Base-by-base conservation (phyloP, 2,329 filamentous ascomycete species). In the Cephalotrichum gorgonifer region DNA sequence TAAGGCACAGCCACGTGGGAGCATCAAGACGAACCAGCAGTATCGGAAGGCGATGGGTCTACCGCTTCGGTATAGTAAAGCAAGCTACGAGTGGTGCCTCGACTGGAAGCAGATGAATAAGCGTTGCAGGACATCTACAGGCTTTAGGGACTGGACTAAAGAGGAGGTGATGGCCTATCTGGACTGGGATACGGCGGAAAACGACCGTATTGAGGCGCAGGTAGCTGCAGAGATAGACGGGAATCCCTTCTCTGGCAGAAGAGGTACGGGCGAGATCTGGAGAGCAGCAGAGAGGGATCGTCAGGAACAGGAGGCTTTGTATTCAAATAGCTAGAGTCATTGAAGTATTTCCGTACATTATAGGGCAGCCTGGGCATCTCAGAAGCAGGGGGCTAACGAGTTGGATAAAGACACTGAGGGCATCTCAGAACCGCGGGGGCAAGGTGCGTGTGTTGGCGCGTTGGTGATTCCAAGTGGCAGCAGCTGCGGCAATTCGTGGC, bases 151-250 rank as follows among this genome's bases (percentile, higher is more conserved):
- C 4, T 58, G 50, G 52, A 55, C 46, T 4, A 55, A 52, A 52
- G 54, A 57, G 43, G 54, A 59, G 44, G 56, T 58, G 51, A 57
- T 55, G 50, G 52, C 54, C 25, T 58, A 57, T 50, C 35, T 57
- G 23, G 56, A 58, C 45, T 58, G 53, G 54, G 49, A 51, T 15
- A 55, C 48, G 45, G 50, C 51, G 17, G 54, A 59, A 49, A 47
- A 57, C 31, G 50, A 55, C n/a, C 53, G 54, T 11, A 44, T 57
- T 44, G 53, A 56, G 45, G 51, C 51, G 31, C 43, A 48, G 26
- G 44, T 55, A 11, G 48, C 44, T 5, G 38, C 14, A 46, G 50
- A 57, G 49, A 51, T 52, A 25, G 49, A 43, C 27, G 38, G 33
- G 3, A 52, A 52, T 25, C 48, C 39, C 5, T 35, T 35, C 15